Percentiles rank a stretch among this genome's conserved stretches.
phyloP scores from a whole-genome alignment of 371 early-diverging fungal species.

The Thermomucor indicae-seudaticae region DNA sequence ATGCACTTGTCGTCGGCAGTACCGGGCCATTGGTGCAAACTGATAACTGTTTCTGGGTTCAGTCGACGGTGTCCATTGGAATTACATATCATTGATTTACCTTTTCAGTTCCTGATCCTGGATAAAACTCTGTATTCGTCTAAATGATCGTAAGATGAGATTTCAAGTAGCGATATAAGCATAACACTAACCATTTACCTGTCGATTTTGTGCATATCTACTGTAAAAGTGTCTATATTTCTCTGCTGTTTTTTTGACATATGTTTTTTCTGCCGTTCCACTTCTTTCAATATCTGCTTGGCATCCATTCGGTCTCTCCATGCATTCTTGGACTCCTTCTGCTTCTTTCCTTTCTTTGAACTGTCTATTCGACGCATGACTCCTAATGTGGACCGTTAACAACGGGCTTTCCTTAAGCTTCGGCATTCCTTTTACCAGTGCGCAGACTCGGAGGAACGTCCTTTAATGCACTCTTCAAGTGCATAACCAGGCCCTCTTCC shows the following conservation, averaged over 20 bases:
- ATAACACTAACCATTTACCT: conserved; percentile 7
- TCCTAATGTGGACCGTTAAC: too few relatives aligned
- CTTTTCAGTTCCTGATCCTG: conserved; percentile 28
- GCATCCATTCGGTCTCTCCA: conserved; percentile 1
- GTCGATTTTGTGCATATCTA: conserved; percentile 18
- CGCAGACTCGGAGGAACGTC: conserved; percentile 19
- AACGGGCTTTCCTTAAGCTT: too few relatives aligned
- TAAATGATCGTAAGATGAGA: conserved; percentile 4
- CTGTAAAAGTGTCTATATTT: conserved; percentile 1
- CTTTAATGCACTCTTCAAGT: conserved; percentile 8
- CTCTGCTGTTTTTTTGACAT: conserved; percentile 11
- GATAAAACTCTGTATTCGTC: conserved; percentile 37
- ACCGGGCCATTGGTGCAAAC: conserved; percentile 52
- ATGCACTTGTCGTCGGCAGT: conserved; percentile 48
- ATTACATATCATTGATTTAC: conserved; percentile 10
- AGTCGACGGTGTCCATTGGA: background rate
- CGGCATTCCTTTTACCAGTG: conserved; percentile 21
- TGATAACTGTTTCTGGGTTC: conserved; percentile 23
- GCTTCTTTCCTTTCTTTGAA: conserved; percentile 12
- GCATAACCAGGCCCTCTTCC: conserved; percentile 1
- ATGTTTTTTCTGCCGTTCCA: conserved; percentile 3
- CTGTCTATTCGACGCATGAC: conserved; percentile 9
- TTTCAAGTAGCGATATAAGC: background rate
- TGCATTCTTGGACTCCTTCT: conserved; percentile 15
- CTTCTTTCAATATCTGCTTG: conserved; percentile 1